Evolutionary conservation across 345 rosid genomes (phyloP), one percentile per base, ranked within the genome.

Genomic region (Lepidium africanum): DNA sequence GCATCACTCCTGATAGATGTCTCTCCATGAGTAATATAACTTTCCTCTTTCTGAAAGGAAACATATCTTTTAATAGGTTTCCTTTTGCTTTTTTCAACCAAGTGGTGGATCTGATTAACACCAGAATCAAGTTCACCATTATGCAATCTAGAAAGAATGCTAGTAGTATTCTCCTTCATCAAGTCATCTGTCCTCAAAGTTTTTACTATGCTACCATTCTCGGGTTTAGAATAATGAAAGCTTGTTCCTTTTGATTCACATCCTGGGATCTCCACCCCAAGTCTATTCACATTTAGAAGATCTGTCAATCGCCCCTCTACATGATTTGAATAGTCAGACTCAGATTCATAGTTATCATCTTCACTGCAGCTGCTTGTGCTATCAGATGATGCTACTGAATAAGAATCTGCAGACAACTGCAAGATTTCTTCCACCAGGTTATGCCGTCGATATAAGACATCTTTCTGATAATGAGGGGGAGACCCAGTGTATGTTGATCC

Each of bases 351-450:
- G 54, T 72, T 41, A 52, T 81, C 85, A 76, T 84, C 92, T 58
- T 85, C 97, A 74, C 92, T 84, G 59, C 85, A 74, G 78, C 94
- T 90, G 47, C 90, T 86, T 74, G 85, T 64, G 69, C 88, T 87
- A 66, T 93, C 89, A 72, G 92, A 84, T 62, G 97, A 87, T 67
- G 79, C 86, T 62, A 84, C 76, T 6, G 97, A 88, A 80, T 54
- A 87, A 67, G 98, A 87, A 50, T 84, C 94, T 9, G 90, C 97
- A 77, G 98, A 84, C 23, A 88, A 83, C 84, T 88, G 98, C 81
- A 93, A 73, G 70, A 85, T 84, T 83, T 93, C 98, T 76, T 88
- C 94, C 74, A 88, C 98, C 58, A 93, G 77, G 72, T 86, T 80
- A 48, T 83, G 86, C 50, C 96, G 87, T 32, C 92, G 96, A 62